Evolutionary conservation across 2,329 filamentous ascomycete species (phyloP), one percentile per base, ranked within the genome.

Genomic region (Fusarium sp.): DNA sequence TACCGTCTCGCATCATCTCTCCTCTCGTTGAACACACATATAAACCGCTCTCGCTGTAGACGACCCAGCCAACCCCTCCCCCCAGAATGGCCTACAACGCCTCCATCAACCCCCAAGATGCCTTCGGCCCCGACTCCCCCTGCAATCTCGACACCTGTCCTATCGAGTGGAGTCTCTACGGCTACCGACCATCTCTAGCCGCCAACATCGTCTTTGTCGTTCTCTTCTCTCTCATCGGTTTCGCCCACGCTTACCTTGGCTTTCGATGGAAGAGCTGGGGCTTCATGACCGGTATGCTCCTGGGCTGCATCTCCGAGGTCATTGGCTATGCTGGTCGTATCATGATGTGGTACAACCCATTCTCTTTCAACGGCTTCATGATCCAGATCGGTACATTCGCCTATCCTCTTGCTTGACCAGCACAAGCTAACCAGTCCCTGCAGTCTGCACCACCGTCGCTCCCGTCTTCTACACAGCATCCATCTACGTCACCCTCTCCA

Each of bases 261-360:
- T 39, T 78, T 36, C 71, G 77, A 35, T 82, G 79, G 79, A 79
- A 72, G 64, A 76, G 72, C 21, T 82, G 79, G 76, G 78, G 76
- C 54, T 84, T 82, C 70, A 79, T 79, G 73, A 61, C 65, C 10
- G 79, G 78, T 57, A 84, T 90, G 79, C 65, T 84, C 7, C 67
- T 80, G 15, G 88, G 88, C 41, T 85, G 82, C 61, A 36, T 82
- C 6, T 76, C 79, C 43, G 87, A 88, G 66, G 79, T 88, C 10
- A 68, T 88, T 31, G 88, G 88, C 15, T 91, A 91, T 61, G 73
- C 76, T 1, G 88, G 86, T 3, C 80, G 88, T 10, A 76, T 89
- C 47, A 70, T 86, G 66, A 75, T 87, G 55, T 80, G 82, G 61
- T 59, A 80, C 39, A 83, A 89, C 65, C 84, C 86, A 0, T 90